Evolutionary conservation across 2,329 filamentous ascomycete genomes (phyloP).

Genomic region (Hypoxylon rubiginosum): DNA sequence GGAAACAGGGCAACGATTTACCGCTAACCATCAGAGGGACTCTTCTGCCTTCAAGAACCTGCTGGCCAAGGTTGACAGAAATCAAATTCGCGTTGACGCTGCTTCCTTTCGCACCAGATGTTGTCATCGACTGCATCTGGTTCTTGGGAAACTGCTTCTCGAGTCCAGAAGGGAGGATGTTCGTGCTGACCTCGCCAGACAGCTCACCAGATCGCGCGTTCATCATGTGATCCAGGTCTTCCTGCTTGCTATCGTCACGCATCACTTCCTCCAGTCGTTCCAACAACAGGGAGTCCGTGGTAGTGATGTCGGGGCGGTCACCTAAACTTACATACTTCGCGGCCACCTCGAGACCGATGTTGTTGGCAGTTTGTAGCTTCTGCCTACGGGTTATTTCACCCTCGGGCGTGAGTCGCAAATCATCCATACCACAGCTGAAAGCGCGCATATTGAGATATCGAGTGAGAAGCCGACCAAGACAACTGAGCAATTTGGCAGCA

Average conservation of each 20-base stretch:
- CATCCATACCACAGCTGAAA: constrained; percentile 97
- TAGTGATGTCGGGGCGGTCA: constrained; percentile 65
- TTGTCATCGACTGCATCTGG: constrained; percentile 99
- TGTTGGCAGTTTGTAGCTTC: constrained; percentile 75
- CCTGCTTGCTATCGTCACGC: constrained; percentile 91
- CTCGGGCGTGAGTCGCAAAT: constrained; percentile 84
- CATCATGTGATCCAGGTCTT: constrained; percentile 88
- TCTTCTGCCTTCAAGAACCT: constrained; percentile 93
- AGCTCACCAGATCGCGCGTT: constrained; percentile 78
- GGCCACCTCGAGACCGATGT: constrained; percentile 82
- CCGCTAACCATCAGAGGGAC: constrained; percentile 98
- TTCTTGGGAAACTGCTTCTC: constrained; percentile 95
- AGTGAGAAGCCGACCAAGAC: constrained; percentile 89
- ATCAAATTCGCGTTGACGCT: constrained; percentile 97
- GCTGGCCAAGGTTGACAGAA: constrained; percentile 96
- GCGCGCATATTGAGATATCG: constrained; percentile 92
- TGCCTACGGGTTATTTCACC: constrained; percentile 80
- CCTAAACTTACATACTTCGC: constrained; percentile 89
- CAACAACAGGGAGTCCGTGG: constrained; percentile 78
- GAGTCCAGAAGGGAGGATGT: constrained; percentile 84
- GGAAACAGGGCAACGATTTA: constrained; percentile 95
- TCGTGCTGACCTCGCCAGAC: constrained; percentile 81
- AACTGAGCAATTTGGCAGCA: constrained; percentile 89
- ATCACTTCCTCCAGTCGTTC: constrained; percentile 88
- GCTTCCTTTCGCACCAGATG: constrained; percentile 93